phyloP scores from a whole-genome alignment of 352 stramenopile species.

The Elongisporangium prolatum region DNA sequence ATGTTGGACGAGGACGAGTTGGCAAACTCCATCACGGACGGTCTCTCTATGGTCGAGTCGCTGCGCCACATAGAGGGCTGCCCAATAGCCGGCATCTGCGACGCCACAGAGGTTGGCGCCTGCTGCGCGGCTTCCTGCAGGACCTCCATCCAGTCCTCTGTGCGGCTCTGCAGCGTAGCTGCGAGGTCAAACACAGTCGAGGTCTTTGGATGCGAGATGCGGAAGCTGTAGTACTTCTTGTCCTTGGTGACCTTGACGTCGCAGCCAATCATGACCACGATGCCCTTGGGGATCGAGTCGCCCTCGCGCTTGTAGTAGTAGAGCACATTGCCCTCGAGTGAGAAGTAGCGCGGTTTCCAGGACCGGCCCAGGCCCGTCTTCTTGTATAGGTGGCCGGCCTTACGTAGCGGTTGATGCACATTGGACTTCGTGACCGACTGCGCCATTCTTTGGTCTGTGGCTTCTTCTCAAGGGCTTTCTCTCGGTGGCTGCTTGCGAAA shows the following conservation, averaged over 20 bases:
- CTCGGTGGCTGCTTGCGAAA: neutral
- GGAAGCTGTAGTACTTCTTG: constrained; percentile 75
- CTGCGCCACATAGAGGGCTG: constrained; percentile 4
- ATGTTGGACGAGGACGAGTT: constrained; percentile 23
- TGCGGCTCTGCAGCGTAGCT: constrained; percentile 43
- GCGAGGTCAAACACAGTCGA: constrained; percentile 64
- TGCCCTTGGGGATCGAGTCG: constrained; percentile 49
- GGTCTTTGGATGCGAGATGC: constrained; percentile 66
- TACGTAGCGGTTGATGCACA: constrained; percentile 22
- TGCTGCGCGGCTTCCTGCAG: constrained; percentile 35
- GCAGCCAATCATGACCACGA: constrained; percentile 65
- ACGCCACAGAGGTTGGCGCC: constrained; percentile 12
- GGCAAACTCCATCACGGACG: constrained; percentile 18
- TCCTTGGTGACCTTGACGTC: constrained; percentile 40
- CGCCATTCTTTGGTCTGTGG: neutral
- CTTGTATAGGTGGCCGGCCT: constrained; percentile 67
- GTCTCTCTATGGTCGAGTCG: constrained; percentile 9
- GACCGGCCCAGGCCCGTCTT: constrained; percentile 43
- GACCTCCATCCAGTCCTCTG: constrained; percentile 53
- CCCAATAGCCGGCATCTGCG: constrained; percentile 3
- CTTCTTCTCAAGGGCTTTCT: neutral
- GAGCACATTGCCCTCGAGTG: constrained; percentile 55
- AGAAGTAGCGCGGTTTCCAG: constrained; percentile 68
- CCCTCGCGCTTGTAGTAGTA: constrained; percentile 76
- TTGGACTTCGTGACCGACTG: neutral